Evolutionary conservation across 257 asterid genomes (phyloP).

Genomic region (Nicotiana obtusifolia): DNA sequence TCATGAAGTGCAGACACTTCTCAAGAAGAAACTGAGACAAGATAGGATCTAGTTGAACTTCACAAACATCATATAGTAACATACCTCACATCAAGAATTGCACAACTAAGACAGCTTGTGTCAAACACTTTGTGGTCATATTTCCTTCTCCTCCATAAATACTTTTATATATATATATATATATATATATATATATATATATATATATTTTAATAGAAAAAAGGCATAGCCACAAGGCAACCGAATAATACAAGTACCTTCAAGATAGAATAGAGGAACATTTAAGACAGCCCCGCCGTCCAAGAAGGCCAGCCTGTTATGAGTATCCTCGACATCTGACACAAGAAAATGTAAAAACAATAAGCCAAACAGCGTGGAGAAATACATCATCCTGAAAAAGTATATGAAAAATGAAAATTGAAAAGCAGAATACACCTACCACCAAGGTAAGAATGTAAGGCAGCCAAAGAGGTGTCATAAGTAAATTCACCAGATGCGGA

Average conservation of each 20-base stretch:
- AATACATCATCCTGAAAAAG: background rate
- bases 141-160: background rate
- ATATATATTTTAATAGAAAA: background rate
- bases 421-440: conserved; percentile 37
- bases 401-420: background rate
- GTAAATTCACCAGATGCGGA: conserved; percentile 60
- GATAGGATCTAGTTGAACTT: background rate
- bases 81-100: background rate
- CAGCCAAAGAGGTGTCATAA: conserved; percentile 72
- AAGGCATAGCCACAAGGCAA: background rate
- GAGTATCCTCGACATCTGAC: conserved; percentile 85
- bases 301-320: conserved; percentile 67
- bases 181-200: no score
- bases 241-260: conserved; percentile 38
- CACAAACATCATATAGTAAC: background rate
- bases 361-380: conserved; percentile 13
- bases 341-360: conserved; percentile 11
- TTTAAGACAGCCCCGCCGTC: conserved; percentile 78
- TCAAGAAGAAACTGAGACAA: background rate
- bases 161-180: no score
- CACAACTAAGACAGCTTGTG: background rate
- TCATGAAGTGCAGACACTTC: background rate
- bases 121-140: background rate
- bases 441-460: conserved; percentile 88
- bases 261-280: conserved; percentile 70